Evolutionary conservation across 1,284 basidiomycete genomes (phyloP).

Genomic region (Thelephora terrestris): DNA sequence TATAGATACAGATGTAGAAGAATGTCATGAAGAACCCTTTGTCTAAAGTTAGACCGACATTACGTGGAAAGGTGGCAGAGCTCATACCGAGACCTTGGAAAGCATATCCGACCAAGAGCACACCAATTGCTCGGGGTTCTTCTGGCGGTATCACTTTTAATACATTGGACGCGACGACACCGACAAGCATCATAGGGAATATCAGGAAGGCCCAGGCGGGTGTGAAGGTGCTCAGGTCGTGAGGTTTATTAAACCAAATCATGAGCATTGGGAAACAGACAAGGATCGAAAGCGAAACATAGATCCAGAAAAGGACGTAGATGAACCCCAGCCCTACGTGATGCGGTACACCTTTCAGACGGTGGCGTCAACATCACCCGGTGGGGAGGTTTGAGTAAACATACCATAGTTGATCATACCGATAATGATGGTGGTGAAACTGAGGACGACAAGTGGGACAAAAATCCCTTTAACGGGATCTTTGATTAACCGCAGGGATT

Average conservation of each 20-base stretch:
- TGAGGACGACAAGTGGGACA: slow-evolving; percentile 36
- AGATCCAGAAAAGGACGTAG: slow-evolving; percentile 38
- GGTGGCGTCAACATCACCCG: not conserved
- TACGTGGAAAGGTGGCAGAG: slow-evolving; percentile 4
- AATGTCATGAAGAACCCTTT: slow-evolving; percentile 42
- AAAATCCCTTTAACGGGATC: slow-evolving; percentile 38
- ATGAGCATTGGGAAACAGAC: slow-evolving; percentile 40
- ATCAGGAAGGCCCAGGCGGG: slow-evolving; percentile 40
- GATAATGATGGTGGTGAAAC: slow-evolving; percentile 41
- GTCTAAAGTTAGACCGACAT: not conserved
- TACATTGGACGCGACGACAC: slow-evolving; percentile 38
- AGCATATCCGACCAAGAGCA: slow-evolving; percentile 35
- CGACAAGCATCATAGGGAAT: slow-evolving; percentile 32
- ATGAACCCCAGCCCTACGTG: slow-evolving; percentile 25
- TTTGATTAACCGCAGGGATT: slow-evolving; percentile 31
- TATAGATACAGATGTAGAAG: slow-evolving; percentile 41
- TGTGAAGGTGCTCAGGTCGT: slow-evolving; percentile 34
- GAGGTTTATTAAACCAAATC: slow-evolving; percentile 41
- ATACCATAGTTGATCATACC: slow-evolving; percentile 38
- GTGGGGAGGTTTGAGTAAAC: not conserved
- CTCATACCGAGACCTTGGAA: slow-evolving; percentile 30
- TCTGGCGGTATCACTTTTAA: slow-evolving; percentile 27
- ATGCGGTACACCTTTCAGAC: slow-evolving; percentile 13
- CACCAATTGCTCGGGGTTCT: slow-evolving; percentile 29
- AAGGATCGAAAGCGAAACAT: slow-evolving; percentile 28